These are phyloP conservation scores for Cordyceps javanica DNA, from an alignment of 2,329 filamentous ascomycete genomes.

Conservation along the genomic window DNA sequence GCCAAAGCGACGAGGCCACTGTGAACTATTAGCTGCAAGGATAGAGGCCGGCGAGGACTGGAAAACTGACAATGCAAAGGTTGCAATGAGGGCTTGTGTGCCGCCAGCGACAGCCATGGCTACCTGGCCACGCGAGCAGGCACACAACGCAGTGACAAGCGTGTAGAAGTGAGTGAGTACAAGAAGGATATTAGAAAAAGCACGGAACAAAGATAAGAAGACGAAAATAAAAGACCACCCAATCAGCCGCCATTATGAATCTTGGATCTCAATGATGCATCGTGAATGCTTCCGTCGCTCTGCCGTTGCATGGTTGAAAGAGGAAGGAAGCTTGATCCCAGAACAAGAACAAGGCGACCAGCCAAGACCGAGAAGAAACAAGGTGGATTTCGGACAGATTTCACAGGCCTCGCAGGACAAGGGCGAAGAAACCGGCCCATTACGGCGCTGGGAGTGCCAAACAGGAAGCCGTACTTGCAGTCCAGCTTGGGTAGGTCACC, in stretches of 20 bases:
- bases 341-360: constrained; percentile 2
- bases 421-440: neutral
- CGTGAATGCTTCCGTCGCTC: neutral
- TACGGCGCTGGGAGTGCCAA: neutral
- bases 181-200: constrained; percentile 25
- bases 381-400: neutral
- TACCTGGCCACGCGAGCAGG: constrained; percentile 14
- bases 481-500: neutral
- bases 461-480: neutral
- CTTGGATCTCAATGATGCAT: neutral
- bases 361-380: neutral
- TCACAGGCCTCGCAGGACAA: neutral
- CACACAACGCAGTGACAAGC: constrained; percentile 14
- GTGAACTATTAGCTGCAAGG: neutral
- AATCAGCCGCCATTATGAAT: constrained; percentile 6
- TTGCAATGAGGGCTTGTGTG: constrained; percentile 44
- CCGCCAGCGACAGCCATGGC: constrained; percentile 40
- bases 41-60: neutral
- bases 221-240: neutral
- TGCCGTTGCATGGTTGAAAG: constrained; percentile 3
- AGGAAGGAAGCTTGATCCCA: neutral
- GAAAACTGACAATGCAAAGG: constrained; percentile 47
- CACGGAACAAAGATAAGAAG: neutral
- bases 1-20: constrained; percentile 50
- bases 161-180: constrained; percentile 25